A percentile compares a stretch with the other conserved stretches of the same genome.
phyloP scores from a whole-genome alignment of 495 filamentous ascomycete species.

The Opeltia flavorubescens region DNA sequence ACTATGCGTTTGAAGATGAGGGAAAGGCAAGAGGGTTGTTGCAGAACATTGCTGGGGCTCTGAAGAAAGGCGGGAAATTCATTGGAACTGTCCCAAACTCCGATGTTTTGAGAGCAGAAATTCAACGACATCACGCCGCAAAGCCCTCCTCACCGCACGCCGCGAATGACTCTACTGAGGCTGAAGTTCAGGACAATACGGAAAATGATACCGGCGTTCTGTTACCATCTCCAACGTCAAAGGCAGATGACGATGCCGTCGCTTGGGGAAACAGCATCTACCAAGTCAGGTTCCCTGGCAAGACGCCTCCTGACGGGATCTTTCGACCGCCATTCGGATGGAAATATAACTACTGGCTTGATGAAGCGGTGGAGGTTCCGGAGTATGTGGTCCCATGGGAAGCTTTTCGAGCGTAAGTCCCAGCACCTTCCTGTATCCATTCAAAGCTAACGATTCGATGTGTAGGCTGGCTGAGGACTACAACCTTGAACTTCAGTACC shows the following conservation, averaged over 20 bases:
- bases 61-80: conserved; percentile 90
- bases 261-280: conserved; percentile 93
- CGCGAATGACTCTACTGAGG: conserved; percentile 30
- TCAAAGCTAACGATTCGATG: background rate
- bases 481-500: conserved; percentile 87
- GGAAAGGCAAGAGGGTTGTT: conserved; percentile 82
- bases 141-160: background rate
- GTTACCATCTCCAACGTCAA: background rate
- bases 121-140: conserved; percentile 41
- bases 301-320: conserved; percentile 56
- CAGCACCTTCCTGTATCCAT: conserved; percentile 2
- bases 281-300: conserved; percentile 68
- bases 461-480: conserved; percentile 74
- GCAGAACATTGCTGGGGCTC: conserved; percentile 70
- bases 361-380: conserved; percentile 90
- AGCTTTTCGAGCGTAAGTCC: conserved; percentile 63
- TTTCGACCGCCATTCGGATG: conserved; percentile 94
- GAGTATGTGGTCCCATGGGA: conserved; percentile 99
- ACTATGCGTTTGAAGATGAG: conserved; percentile 94
- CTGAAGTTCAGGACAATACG: conserved; percentile 29
- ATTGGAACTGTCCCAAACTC: conserved; percentile 89
- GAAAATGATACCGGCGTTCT: conserved; percentile 33
- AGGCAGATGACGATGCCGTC: conserved; percentile 13
- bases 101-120: conserved; percentile 60
- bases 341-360: conserved; percentile 92